phyloP scores from a whole-genome alignment of 768 basidiomycete species.

The Leucocoprinus leucothites region DNA sequence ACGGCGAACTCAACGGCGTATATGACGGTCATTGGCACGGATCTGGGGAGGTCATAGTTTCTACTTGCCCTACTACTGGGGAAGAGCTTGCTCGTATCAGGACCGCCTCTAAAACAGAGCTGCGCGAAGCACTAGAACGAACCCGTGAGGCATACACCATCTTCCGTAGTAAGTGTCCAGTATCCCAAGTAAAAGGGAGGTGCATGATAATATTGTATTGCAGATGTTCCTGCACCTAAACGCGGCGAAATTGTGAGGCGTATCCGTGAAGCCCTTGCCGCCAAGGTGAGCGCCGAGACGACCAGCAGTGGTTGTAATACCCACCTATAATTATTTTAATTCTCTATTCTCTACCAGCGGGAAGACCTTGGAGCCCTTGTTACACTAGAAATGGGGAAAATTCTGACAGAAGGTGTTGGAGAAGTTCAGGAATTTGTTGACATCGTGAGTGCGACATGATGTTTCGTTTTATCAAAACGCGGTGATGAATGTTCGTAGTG shows the following conservation, averaged over 20 bases:
- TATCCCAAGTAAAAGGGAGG: neutral
- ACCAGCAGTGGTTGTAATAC: too few species aligned
- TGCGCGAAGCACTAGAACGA: slow-evolving; percentile 63
- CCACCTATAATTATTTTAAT: too few species aligned
- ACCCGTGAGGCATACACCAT: slow-evolving; percentile 69
- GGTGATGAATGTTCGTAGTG: slow-evolving; percentile 48
- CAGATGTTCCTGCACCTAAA: slow-evolving; percentile 75
- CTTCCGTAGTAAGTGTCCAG: slow-evolving; percentile 51
- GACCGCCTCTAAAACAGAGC: slow-evolving; percentile 71
- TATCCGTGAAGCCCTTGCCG: slow-evolving; percentile 76
- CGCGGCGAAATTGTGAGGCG: slow-evolving; percentile 88
- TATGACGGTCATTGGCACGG: slow-evolving; percentile 85
- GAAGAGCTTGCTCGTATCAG: slow-evolving; percentile 76
- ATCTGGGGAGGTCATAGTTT: slow-evolving; percentile 65
- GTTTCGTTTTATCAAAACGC: neutral
- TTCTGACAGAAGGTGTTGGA: slow-evolving; percentile 84
- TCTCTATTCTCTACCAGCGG: slow-evolving; percentile 47
- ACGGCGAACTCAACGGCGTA: slow-evolving; percentile 65
- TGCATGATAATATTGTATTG: neutral
- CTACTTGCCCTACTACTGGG: slow-evolving; percentile 83
- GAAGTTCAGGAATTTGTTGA: slow-evolving; percentile 96
- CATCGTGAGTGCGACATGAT: slow-evolving; percentile 55
- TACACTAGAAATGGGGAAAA: slow-evolving; percentile 90
- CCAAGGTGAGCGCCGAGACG: slow-evolving; percentile 51
- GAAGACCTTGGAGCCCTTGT: slow-evolving; percentile 80